Conservation (phyloP, 495 filamentous ascomycete species). For the Aspergillus coremiiformis region DNA sequence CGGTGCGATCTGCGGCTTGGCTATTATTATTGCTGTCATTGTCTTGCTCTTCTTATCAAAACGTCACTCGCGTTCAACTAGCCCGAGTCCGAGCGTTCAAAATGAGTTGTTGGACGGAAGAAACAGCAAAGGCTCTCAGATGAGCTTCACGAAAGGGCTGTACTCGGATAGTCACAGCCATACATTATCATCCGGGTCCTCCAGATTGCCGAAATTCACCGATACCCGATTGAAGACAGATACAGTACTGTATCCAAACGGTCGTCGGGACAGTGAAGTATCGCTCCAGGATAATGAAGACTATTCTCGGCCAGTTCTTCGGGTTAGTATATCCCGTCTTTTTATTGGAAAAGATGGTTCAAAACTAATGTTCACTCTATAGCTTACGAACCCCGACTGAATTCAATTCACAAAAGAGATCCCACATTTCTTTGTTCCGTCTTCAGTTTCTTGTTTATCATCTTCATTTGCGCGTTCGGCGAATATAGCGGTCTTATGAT, state of each 20-base stretch:
- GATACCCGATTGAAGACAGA: slow-evolving; percentile 41
- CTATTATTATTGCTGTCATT: slow-evolving; percentile 28
- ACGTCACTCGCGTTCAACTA: slow-evolving; percentile 27
- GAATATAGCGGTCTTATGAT: slow-evolving; percentile 40
- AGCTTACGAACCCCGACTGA: slow-evolving; percentile 52
- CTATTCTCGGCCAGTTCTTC: slow-evolving; percentile 50
- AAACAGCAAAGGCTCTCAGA: slow-evolving; percentile 42
- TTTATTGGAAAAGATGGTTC: neutral
- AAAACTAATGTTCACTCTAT: slow-evolving; percentile 16
- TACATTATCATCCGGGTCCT: slow-evolving; percentile 28
- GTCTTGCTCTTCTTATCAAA: slow-evolving; percentile 40
- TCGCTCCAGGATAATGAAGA: slow-evolving; percentile 52
- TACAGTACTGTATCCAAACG: slow-evolving; percentile 38
- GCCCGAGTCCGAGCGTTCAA: slow-evolving; percentile 28
- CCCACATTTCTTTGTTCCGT: slow-evolving; percentile 7
- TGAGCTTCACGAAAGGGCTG: slow-evolving; percentile 36
- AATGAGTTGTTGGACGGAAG: slow-evolving; percentile 31
- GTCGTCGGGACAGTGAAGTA: slow-evolving; percentile 41
- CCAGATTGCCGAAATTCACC: slow-evolving; percentile 32
- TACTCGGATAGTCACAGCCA: slow-evolving; percentile 38
- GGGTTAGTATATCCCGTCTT: slow-evolving; percentile 30
- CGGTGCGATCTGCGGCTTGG: slow-evolving; percentile 41
- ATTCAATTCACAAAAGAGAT: neutral
- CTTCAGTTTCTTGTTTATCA: slow-evolving; percentile 16
- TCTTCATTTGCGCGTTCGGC: slow-evolving; percentile 30